These are phyloP conservation scores for Daedaleopsis nitida DNA, from an alignment of 768 basidiomycete species.

Conservation along the genomic window DNA sequence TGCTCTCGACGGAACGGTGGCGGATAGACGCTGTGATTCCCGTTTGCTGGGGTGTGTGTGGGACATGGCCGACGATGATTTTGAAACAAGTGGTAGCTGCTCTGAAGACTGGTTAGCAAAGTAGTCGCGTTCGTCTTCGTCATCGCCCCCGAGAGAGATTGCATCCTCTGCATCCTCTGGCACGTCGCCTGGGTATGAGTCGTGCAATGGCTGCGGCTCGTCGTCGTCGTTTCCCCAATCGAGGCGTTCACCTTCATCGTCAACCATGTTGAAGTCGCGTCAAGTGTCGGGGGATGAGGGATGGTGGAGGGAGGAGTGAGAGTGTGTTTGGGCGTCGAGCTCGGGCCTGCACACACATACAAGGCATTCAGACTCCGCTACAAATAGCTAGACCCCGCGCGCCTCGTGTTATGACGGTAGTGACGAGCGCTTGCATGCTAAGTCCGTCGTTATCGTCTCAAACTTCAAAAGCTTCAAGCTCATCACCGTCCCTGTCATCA, in stretches of 20 bases:
- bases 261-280: conserved; percentile 44
- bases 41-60: conserved; percentile 20
- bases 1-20: conserved; percentile 16
- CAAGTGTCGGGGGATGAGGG: conserved; percentile 9
- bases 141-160: conserved; percentile 69
- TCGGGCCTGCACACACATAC: conserved; percentile 1
- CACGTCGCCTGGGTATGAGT: conserved; percentile 21
- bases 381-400: conserved; percentile 6
- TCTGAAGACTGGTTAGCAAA: conserved; percentile 45
- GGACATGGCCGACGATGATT: conserved; percentile 8
- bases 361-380: conserved; percentile 6
- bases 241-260: conserved; percentile 66
- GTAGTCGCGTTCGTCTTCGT: conserved; percentile 64
- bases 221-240: conserved; percentile 70
- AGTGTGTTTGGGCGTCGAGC: conserved; percentile 1
- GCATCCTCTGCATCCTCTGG: conserved; percentile 56
- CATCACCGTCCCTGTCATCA: not conserved
- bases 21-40: conserved; percentile 28
- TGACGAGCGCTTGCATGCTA: not conserved
- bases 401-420: not conserved
- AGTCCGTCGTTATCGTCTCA: not conserved
- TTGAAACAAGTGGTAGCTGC: conserved; percentile 15
- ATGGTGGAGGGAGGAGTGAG: conserved; percentile 6
- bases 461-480: too few species aligned
- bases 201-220: conserved; percentile 27